These are phyloP conservation scores for Cyberlindnera amylophila DNA, from an alignment of 805 yeast species.

Conservation along the genomic window DNA sequence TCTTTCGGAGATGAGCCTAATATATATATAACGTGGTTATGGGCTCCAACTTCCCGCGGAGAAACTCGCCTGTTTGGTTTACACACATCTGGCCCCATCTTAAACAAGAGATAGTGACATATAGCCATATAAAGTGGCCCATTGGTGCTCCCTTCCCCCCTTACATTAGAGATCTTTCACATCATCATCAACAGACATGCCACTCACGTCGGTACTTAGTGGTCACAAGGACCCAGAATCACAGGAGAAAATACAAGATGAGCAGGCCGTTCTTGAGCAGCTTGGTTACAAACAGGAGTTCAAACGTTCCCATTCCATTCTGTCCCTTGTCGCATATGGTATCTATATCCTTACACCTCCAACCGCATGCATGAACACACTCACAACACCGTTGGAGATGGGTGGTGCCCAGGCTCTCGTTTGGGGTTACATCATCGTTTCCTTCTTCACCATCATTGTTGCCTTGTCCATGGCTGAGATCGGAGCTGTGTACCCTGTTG, in stretches of 20 bases:
- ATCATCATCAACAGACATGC: not conserved
- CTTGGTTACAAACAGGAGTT: conserved; percentile 28
- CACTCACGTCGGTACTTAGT: not conserved
- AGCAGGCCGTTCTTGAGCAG: conserved; percentile 18
- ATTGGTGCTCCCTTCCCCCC: too few species aligned
- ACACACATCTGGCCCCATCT: too few species aligned
- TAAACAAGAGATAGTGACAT: too few species aligned
- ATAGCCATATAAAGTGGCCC: too few species aligned
- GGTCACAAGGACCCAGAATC: conserved; percentile 13
- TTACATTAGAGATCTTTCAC: too few species aligned
- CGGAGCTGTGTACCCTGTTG: conserved; percentile 32
- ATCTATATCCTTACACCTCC: conserved; percentile 26
- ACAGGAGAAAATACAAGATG: conserved; percentile 1
- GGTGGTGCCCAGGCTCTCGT: conserved; percentile 29
- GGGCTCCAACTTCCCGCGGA: too few species aligned
- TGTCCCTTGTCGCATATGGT: conserved; percentile 25
- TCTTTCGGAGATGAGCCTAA: too few species aligned
- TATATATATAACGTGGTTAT: too few species aligned
- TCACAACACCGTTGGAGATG: conserved; percentile 21
- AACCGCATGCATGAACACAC: conserved; percentile 26
- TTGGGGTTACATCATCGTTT: conserved; percentile 28
- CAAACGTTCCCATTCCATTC: conserved; percentile 23
- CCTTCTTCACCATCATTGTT: conserved; percentile 24
- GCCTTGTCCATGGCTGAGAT: conserved; percentile 30
- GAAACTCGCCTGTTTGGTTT: too few species aligned